A percentile compares a stretch with the other conserved stretches of the same genome.
phyloP scores from a whole-genome alignment of 1,284 basidiomycete species.

The Cryptococcus sp. region DNA sequence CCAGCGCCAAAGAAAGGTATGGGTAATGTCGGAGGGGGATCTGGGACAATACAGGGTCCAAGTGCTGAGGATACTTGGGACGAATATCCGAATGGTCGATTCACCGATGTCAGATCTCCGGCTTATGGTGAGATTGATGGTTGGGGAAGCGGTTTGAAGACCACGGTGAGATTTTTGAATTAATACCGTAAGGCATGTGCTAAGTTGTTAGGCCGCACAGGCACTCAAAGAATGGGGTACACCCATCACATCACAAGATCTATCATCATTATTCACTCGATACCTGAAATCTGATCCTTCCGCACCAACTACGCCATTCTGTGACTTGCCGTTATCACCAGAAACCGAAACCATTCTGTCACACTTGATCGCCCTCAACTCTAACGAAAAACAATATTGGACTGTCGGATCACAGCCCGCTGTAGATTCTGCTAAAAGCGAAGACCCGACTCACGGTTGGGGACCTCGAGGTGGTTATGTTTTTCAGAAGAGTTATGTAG shows the following conservation, averaged over 20 bases:
- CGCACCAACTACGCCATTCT: conserved; percentile 79
- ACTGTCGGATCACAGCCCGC: conserved; percentile 96
- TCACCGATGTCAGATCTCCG: conserved; percentile 92
- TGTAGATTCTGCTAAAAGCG: conserved; percentile 71
- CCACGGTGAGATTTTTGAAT: conserved; percentile 36
- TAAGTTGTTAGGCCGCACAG: conserved; percentile 55
- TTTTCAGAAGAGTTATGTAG: conserved; percentile 96
- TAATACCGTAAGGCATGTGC: not conserved
- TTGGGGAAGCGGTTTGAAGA: conserved; percentile 60
- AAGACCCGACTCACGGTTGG: conserved; percentile 80
- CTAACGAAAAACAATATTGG: conserved; percentile 70
- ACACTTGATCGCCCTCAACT: conserved; percentile 69
- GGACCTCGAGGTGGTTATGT: conserved; percentile 88
- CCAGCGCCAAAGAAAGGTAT: conserved; percentile 29
- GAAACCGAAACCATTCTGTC: conserved; percentile 81
- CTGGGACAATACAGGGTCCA: conserved; percentile 10
- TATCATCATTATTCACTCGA: conserved; percentile 72
- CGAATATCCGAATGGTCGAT: conserved; percentile 98
- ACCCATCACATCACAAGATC: conserved; percentile 64
- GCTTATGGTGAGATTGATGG: conserved; percentile 98
- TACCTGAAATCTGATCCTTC: conserved; percentile 63
- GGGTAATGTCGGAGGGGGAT: conserved; percentile 11
- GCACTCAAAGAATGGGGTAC: conserved; percentile 74
- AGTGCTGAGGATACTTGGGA: conserved; percentile 65
- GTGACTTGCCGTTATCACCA: conserved; percentile 71